These are phyloP conservation scores for Rugonectria rugulosa DNA, from an alignment of 2,329 filamentous ascomycete genomes.

Conservation along the genomic window DNA sequence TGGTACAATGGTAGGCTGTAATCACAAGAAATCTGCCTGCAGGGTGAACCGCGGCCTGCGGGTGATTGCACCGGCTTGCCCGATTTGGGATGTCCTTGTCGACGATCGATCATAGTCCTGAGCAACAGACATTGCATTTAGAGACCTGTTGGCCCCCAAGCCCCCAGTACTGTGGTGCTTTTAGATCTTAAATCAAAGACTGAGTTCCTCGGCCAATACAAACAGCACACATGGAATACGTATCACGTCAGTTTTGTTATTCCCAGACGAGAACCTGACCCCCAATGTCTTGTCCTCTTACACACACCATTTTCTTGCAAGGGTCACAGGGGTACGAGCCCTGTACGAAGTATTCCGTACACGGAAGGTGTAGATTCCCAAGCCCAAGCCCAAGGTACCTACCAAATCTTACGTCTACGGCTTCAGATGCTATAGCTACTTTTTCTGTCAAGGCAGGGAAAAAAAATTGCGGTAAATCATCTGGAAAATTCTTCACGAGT, in stretches of 20 bases:
- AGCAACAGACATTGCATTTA: no score
- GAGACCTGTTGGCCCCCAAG: no score
- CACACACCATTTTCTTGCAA: no score
- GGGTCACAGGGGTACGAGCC: no score
- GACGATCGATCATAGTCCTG: constrained; percentile 16
- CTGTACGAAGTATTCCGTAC: no score
- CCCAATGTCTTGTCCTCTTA: constrained; percentile 10
- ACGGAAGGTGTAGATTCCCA: no score
- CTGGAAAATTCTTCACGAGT: constrained; percentile 22
- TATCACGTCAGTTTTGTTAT: background rate
- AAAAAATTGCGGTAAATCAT: background rate
- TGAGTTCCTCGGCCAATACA: background rate
- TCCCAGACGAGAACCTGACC: background rate
- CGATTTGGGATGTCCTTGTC: constrained; percentile 24
- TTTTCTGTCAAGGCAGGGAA: no score
- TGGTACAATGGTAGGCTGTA: no score
- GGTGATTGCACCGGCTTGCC: constrained; percentile 24
- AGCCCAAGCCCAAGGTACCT: constrained; percentile 16
- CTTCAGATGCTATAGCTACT: constrained; percentile 3
- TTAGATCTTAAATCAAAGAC: background rate
- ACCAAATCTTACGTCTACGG: constrained; percentile 1
- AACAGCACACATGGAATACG: constrained; percentile 5
- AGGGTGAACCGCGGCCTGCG: constrained; percentile 17
- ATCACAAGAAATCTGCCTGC: no score
- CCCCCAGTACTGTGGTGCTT: background rate